phyloP scores from a whole-genome alignment of 2,329 filamentous ascomycete species.

The Colletotrichum trifolii region DNA sequence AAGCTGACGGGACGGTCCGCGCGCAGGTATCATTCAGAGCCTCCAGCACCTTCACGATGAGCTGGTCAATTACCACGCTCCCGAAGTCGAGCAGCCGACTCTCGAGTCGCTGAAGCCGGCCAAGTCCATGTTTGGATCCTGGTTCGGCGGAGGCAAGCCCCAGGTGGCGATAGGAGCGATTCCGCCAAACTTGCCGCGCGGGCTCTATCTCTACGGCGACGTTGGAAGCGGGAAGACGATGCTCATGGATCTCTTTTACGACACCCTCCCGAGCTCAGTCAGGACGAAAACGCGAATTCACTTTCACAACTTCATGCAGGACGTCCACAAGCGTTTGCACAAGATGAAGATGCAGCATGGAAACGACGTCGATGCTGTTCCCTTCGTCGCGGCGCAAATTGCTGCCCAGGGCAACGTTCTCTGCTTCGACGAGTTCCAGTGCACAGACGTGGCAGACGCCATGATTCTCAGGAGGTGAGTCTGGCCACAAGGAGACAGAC shows the following conservation, averaged over 20 bases:
- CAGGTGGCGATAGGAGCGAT: conserved; percentile 62
- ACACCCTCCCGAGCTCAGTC: conserved; percentile 85
- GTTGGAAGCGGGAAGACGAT: conserved; percentile 99
- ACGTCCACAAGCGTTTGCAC: conserved; percentile 91
- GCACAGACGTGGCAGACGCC: conserved; percentile 96
- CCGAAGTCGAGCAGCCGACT: conserved; percentile 79
- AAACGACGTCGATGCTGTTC: conserved; percentile 88
- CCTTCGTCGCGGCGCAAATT: conserved; percentile 94
- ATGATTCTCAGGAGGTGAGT: conserved; percentile 88
- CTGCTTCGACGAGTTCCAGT: conserved; percentile 99
- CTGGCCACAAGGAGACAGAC: neutral
- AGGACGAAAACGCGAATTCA: conserved; percentile 90
- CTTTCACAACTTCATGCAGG: conserved; percentile 99
- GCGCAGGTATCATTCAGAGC: conserved; percentile 83
- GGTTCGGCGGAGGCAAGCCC: conserved; percentile 65
- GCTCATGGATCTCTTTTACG: conserved; percentile 99
- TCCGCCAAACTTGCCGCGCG: conserved; percentile 81
- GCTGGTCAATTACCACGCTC: conserved; percentile 78
- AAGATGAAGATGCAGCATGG: conserved; percentile 90
- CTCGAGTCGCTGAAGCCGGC: conserved; percentile 73
- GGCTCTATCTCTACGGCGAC: conserved; percentile 94
- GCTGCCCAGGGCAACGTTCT: conserved; percentile 86
- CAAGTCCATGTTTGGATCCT: conserved; percentile 66
- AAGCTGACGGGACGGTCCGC: conserved; percentile 14
- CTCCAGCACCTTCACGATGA: conserved; percentile 91